A percentile compares a stretch with the other conserved stretches of the same genome.
Evolutionary conservation across 768 basidiomycete genomes (phyloP).

Genomic region (Filobasidium floriforme): DNA sequence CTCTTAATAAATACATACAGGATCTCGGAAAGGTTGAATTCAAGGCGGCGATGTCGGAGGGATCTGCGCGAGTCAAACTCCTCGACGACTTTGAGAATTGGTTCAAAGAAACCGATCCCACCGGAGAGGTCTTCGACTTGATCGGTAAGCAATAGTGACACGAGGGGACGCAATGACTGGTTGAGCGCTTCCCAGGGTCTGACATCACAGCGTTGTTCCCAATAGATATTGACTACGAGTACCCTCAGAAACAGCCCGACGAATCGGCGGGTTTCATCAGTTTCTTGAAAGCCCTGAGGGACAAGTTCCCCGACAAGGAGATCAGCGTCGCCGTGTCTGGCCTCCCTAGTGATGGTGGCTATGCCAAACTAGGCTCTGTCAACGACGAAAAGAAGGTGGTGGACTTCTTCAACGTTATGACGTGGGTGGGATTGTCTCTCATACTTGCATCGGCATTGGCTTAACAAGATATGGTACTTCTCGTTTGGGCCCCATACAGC

Average conservation of each 20-base stretch:
- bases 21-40: not conserved
- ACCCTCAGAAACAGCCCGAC: not conserved
- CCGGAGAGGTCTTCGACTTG: not conserved
- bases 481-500: too few species aligned
- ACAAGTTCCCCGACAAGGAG: not conserved
- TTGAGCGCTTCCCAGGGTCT: too few species aligned
- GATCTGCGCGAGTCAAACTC: not conserved
- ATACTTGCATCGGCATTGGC: too few species aligned
- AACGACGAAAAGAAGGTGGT: not conserved
- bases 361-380: not conserved
- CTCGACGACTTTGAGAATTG: not conserved
- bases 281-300: not conserved
- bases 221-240: conserved; percentile 5
- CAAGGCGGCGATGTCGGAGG: not conserved
- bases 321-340: not conserved
- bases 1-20: too few species aligned
- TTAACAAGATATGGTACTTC: too few species aligned
- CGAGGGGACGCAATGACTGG: too few species aligned
- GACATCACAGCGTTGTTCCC: too few species aligned
- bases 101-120: not conserved
- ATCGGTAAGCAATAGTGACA: not conserved
- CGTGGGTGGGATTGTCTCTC: not conserved
- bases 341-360: not conserved
- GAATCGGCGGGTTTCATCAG: not conserved
- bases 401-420: conserved; percentile 3